Base-by-base conservation (phyloP, 345 rosid genomes). In the Arabidopsis arenosa region DNA sequence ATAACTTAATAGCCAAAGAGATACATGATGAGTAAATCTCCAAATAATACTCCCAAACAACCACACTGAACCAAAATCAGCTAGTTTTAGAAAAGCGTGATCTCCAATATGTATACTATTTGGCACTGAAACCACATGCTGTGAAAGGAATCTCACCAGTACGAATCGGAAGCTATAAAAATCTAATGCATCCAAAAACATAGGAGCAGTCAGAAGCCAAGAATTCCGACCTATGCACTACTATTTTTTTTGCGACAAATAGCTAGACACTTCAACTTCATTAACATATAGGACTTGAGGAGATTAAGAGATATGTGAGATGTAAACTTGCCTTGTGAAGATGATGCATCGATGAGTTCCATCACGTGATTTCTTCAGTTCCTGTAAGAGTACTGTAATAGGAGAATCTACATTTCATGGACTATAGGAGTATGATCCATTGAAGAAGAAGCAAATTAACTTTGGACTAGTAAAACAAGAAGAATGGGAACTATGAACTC, bases 291-390 rank as follows among this genome's bases (percentile, higher is more conserved):
- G 11, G 2, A 33, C 40, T 32, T 33, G 0, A 6, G 6, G 23
- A 32, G 6, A 32, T 14, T 23, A 23, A 12, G 15, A 37, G 23
- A 18, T 7, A 17, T 33, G 8, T n/a, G 1, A 36, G 1, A 10
- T 15, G n/a, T 41, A 23, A 61, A 21, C 35, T 61, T 62, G 18
- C 66, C 48, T 60, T 39, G 48, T 39, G 30, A 18, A 12, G 47
- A 40, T 35, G 66, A 21, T 23, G 66, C 7, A 12, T 13, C 3
- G 0, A 23, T 40, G 11, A 40, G 12, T 12, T 39, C 13, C 30
- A 35, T 36, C 5, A 37, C 18, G 17, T 17, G 64, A 37, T 8
- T 21, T 33, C 17, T 40, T 61, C 66, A 39, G 48, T 33, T 60
- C 32, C 30, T 21, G 14, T 17, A 36, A 36, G 4, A 37, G 11